A percentile compares a stretch with the other conserved stretches of the same genome.
Evolutionary conservation across 1,284 basidiomycete genomes (phyloP).

Genomic region (Irpex sp.): DNA sequence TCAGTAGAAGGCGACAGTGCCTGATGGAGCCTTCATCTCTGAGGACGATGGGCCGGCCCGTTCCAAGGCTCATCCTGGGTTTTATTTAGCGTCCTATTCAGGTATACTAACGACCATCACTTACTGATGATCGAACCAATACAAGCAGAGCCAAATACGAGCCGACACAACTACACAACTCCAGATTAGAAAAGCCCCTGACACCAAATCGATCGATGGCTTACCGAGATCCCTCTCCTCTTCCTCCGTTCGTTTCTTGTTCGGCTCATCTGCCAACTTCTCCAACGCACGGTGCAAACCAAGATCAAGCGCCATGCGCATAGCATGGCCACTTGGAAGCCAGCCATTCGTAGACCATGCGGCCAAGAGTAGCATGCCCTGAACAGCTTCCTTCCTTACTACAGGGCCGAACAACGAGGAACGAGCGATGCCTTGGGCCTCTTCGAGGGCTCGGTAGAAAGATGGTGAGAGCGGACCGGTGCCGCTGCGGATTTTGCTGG

Average conservation of each 20-base stretch:
- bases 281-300: constrained; percentile 88
- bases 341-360: constrained; percentile 94
- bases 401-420: constrained; percentile 91
- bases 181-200: not conserved
- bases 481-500: constrained; percentile 86
- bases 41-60: constrained; percentile 84
- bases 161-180: constrained; percentile 73
- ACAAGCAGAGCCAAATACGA: constrained; percentile 90
- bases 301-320: constrained; percentile 92
- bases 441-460: constrained; percentile 88
- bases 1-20: constrained; percentile 77
- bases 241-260: constrained; percentile 66
- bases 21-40: constrained; percentile 85
- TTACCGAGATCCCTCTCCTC: constrained; percentile 85
- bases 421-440: constrained; percentile 91
- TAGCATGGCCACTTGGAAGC: constrained; percentile 89
- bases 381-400: constrained; percentile 90
- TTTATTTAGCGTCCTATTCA: constrained; percentile 7
- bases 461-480: constrained; percentile 80
- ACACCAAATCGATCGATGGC: not conserved
- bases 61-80: constrained; percentile 82
- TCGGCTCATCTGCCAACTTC: constrained; percentile 74
- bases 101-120: constrained; percentile 18
- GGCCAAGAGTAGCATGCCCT: constrained; percentile 88
- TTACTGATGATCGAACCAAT: constrained; percentile 90